Evolutionary conservation across 176 grass and related monocot genomes (phyloP).

Genomic region (Oryza longistaminata): DNA sequence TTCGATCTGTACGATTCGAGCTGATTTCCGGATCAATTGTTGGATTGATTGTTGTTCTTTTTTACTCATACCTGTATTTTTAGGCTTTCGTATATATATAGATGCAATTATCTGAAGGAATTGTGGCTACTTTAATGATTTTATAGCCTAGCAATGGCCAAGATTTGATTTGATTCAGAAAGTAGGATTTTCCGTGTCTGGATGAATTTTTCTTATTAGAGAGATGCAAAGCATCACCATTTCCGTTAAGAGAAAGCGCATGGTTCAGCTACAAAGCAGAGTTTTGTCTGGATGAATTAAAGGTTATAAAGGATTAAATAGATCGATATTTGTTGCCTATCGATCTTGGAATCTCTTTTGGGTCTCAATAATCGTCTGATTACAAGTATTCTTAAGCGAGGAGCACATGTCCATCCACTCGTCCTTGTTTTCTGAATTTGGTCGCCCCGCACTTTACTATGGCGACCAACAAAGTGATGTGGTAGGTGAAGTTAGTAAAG

Average conservation of each 20-base stretch:
- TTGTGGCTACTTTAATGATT: not conserved
- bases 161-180: not conserved
- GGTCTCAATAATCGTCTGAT: not conserved
- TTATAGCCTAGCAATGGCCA: not conserved
- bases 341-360: constrained; percentile 1
- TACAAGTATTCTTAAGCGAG: not conserved
- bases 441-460: not conserved
- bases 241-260: too few species aligned
- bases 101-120: not conserved
- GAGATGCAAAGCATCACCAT: too few species aligned
- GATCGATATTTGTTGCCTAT: not conserved
- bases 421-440: not conserved
- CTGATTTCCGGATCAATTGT: not conserved
- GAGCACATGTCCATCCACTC: constrained; percentile 10
- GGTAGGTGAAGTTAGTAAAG: constrained; percentile 17
- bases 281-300: not conserved
- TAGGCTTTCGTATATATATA: too few species aligned
- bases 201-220: too few species aligned
- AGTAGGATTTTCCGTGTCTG: too few species aligned
- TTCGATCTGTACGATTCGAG: constrained; percentile 8
- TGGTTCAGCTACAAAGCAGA: too few species aligned
- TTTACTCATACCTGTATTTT: not conserved
- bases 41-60: not conserved
- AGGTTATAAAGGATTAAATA: not conserved
- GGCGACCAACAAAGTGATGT: constrained; percentile 3